Evolutionary conservation across 1,139 yeast species (phyloP).

Genomic region (Taphrina confusa): DNA sequence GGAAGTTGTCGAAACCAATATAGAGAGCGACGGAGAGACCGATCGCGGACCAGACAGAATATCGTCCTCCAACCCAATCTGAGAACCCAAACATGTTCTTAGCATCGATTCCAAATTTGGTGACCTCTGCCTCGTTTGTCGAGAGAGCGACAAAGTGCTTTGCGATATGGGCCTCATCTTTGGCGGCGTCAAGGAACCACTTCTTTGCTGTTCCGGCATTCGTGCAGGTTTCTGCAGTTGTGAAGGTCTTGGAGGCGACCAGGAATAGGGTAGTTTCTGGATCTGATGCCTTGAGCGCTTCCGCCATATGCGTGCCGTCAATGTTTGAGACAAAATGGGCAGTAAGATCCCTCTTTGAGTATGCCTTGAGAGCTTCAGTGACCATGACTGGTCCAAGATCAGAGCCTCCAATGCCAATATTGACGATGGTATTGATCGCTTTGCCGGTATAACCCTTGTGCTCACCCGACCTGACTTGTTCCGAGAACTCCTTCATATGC

Average conservation of each 20-base stretch:
- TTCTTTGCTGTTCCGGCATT: constrained; percentile 92
- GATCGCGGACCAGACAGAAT: constrained; percentile 98
- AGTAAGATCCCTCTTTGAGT: constrained; percentile 65
- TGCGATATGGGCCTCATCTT: constrained; percentile 72
- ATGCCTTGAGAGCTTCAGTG: constrained; percentile 92
- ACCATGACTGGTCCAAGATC: constrained; percentile 99
- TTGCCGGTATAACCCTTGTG: constrained; percentile 98
- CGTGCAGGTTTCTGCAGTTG: constrained; percentile 96
- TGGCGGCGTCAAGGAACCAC: constrained; percentile 82
- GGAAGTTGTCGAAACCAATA: constrained; percentile 93
- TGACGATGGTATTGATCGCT: constrained; percentile 87
- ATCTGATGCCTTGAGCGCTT: constrained; percentile 71
- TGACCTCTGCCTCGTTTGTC: constrained; percentile 86
- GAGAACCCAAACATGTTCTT: constrained; percentile 98
- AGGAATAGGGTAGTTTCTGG: constrained; percentile 93
- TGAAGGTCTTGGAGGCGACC: constrained; percentile 91
- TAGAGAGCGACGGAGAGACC: constrained; percentile 93
- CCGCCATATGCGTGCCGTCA: constrained; percentile 97
- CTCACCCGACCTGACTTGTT: constrained; percentile 80
- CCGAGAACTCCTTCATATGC: constrained; percentile 95
- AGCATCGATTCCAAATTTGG: constrained; percentile 93
- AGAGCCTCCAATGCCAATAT: constrained; percentile 98
- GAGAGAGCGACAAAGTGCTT: constrained; percentile 97
- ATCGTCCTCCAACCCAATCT: constrained; percentile 99
- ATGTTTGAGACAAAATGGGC: constrained; percentile 96